Base-by-base conservation (phyloP, 768 basidiomycete genomes). In the Termitomyces sp. region DNA sequence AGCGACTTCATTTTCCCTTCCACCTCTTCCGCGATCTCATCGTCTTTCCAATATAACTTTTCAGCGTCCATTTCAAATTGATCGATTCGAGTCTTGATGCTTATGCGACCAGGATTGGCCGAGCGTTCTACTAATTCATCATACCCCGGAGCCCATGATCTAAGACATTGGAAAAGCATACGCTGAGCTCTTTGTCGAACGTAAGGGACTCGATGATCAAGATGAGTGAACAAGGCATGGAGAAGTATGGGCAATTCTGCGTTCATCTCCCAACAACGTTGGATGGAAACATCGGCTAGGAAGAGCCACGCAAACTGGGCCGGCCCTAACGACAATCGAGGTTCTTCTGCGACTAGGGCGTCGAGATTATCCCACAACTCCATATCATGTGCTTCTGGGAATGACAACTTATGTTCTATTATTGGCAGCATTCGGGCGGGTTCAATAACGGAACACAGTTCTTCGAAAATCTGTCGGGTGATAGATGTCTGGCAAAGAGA, bases 271-370 rank as follows among this genome's bases (percentile, higher is more conserved):
- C 90, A 92, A 62, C 82, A 84, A 32, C 87, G 82, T 61, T 89
- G 86, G 30, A 92, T 71, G 0, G 88, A 83, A 35, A 88, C 79
- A 60, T 94, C 90, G 3, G 85, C 81, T 28, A 95, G 71, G 66
- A 94, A 94, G 9, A 96, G 76, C 73, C 94, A 83, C 1, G 94
- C 93, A 66, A 91, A 91, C 66, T 96, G 94, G 14, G 91, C 92
- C 0, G 90, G 84, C 16, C 90, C 90, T 51, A 96, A 75, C 2
- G 83, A 75, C 48, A 88, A 73, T 33, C 86, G 76, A 11, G 90
- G 87, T 60, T 87, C 82, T 57, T 85, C 85, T 1, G 80, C 83
- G 68, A 90, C 94, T 40, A 92, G 68, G 10, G 84, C 81, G 62
- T 89, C 88, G 20, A 94, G 80, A 63, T 91, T 87, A 16, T 87